Evolutionary conservation across 1,284 basidiomycete species (phyloP), one percentile per base, ranked within the genome.

Genomic region (Tylopilus sp.): DNA sequence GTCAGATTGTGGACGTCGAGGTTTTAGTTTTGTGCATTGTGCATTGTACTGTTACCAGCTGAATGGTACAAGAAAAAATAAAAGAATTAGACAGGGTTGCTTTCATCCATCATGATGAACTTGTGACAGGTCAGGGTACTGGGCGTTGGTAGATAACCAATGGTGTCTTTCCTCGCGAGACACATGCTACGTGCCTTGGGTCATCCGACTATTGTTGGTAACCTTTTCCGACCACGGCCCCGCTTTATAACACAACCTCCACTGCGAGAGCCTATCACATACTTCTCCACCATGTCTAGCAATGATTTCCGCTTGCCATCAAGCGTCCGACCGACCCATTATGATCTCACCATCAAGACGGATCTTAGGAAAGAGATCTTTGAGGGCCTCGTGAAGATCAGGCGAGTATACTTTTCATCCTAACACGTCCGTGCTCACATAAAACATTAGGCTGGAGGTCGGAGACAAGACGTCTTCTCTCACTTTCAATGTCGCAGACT

Each of bases 281-380:
- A 43, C 40, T 55, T 52, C 29, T 53, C 54, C 38, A 44, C 49
- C 30, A 67, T 55, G 52, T 54, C 59, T 41, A 51, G 37, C 44
- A 49, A 13, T 4, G 36, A 82, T 53, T 90, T 86, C 68, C 83
- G 91, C 57, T 79, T 96, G 43, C 91, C 91, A 11, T 78, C 77
- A 10, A 74, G 84, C 58, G 82, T 92, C 51, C 81, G 77, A 57
- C 86, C 92, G 18, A 77, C 71, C 23, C 91, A 95, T 69, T 97
- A 97, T 71, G 89, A 86, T 59, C 69, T 97, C 44, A 86, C 82
- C 41, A 74, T 96, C 69, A 86, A 80, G 66, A 95, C 94, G 3
- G 89, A 96, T 70, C 78, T 97, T 45, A 77, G 87, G 53, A 76
- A 77, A 21, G 74, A 81, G 45, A 77, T 70, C 18, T 97, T 94